Evolutionary conservation across 164 flowering plant genomes (phyloP), one percentile per base, ranked within the genome.

Genomic region (Vitis vinifera): DNA sequence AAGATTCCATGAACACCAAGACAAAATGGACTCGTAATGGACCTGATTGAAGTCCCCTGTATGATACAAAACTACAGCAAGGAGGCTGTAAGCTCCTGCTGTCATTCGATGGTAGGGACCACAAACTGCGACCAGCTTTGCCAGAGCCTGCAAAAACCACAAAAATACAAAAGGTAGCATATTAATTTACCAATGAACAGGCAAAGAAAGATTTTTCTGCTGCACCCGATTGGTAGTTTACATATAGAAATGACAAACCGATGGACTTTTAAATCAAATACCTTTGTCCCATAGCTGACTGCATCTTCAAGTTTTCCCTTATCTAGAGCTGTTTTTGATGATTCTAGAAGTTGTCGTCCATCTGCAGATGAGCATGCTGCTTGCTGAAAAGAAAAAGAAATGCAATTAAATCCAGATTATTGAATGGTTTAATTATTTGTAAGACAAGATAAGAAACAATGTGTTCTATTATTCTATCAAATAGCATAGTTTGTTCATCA

Each of bases 261-360:
- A 12, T 64, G 50, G 53, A 15, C 8, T 14, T 10, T 11, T 50
- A 58, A 3, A 23, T n/a, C n/a, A 65, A 23, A 74, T 77, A 95
- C 99, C 97, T 95, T 95, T 71, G 99, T 88, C 51, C 99, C 99
- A 77, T 78, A 89, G 80, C 84, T 86, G 55, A 95, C 99, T 53
- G 99, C 99, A 84, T 95, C 99, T 85, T 95, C 99, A 79, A 95
- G 99, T 75, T 95, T 95, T 71, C 99, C 99, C 79, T 95, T 95
- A 77, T 95, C 99, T 65, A 95, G 76, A 66, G 98, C 98, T 74
- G 99, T 91, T 79, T 95, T 95, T 52, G 99, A 95, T 65, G 97
- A 95, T 77, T 95, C 99, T 67, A 95, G 77, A 61, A 95, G 91
- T 71, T 91, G 97, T 31, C 99, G 85, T 51, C 99, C 99, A 89